A percentile compares a stretch with the other conserved stretches of the same genome.
These are phyloP conservation scores for Daldinia sp. DNA, from an alignment of 2,329 filamentous ascomycete species.

Conservation along the genomic window DNA sequence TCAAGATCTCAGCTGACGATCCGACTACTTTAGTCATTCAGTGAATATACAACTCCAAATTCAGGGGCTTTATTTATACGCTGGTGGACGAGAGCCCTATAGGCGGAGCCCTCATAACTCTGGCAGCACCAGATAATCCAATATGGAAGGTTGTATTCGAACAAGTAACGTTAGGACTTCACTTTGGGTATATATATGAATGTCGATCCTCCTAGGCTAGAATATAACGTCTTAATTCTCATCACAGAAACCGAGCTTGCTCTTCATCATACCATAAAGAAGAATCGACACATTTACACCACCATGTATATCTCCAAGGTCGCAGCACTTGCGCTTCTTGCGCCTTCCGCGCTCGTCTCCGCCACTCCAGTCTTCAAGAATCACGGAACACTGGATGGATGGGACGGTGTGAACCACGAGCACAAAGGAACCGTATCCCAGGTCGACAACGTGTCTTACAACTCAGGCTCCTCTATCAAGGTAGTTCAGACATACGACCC, in stretches of 20 bases:
- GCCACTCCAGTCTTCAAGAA: conserved; percentile 19
- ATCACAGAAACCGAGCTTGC: not conserved
- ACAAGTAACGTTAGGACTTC: not conserved
- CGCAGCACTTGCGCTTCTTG: conserved; percentile 21
- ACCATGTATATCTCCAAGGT: conserved; percentile 23
- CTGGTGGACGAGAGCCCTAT: not conserved
- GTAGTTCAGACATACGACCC: conserved; percentile 44
- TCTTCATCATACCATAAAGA: not conserved
- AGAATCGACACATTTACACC: not conserved
- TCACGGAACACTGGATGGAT: conserved; percentile 28
- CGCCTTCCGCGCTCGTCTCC: conserved; percentile 15
- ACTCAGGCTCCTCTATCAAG: conserved; percentile 42
- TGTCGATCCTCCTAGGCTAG: not conserved
- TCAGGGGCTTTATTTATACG: conserved; percentile 10
- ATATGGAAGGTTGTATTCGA: conserved; percentile 5
- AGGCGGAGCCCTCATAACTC: conserved; percentile 1
- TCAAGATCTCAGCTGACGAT: not conserved
- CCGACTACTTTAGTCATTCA: not conserved
- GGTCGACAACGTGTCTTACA: conserved; percentile 40
- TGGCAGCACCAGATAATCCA: not conserved
- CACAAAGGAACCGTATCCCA: conserved; percentile 43
- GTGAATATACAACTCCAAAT: not conserved
- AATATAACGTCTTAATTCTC: not conserved
- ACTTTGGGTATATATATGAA: conserved; percentile 14
- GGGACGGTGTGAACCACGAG: conserved; percentile 42